These are phyloP conservation scores for Boechera divaricarpa DNA, from an alignment of 345 rosid species.

Conservation along the genomic window DNA sequence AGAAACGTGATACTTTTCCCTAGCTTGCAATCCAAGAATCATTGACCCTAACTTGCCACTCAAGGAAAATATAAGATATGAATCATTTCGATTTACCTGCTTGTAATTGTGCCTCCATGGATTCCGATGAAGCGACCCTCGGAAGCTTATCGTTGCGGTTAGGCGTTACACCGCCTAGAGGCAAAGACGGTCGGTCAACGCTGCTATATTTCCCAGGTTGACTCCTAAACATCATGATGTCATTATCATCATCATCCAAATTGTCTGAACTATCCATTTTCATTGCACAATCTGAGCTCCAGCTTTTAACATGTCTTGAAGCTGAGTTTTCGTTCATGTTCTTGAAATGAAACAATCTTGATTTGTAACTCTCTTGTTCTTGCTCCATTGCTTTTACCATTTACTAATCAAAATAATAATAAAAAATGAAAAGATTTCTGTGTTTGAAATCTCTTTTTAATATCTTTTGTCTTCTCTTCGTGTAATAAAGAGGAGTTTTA, in stretches of 20 bases:
- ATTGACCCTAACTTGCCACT: not conserved
- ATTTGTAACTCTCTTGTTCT: conserved; percentile 65
- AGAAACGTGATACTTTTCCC: not conserved
- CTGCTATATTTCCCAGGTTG: conserved; percentile 28
- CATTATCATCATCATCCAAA: conserved; percentile 38
- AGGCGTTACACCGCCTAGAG: conserved; percentile 30
- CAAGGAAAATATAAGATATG: conserved; percentile 6
- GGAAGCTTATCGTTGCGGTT: conserved; percentile 36
- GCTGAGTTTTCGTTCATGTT: conserved; percentile 49
- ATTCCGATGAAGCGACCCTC: conserved; percentile 27
- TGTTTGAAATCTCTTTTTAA: conserved; percentile 18
- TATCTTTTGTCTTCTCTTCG: conserved; percentile 27
- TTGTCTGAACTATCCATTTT: conserved; percentile 40
- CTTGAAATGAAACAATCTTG: conserved; percentile 70
- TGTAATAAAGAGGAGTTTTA: conserved; percentile 45
- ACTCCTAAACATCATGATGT: conserved; percentile 42
- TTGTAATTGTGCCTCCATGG: conserved; percentile 49
- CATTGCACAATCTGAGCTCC: conserved; percentile 53
- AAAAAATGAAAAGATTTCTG: not conserved
- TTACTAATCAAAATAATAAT: not conserved
- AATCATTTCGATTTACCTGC: conserved; percentile 28
- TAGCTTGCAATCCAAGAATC: not conserved
- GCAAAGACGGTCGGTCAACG: conserved; percentile 47
- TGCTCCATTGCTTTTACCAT: conserved; percentile 67
- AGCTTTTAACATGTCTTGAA: conserved; percentile 57